phyloP scores from a whole-genome alignment of 164 flowering plant genomes.

The Cinnamomum micranthum region DNA sequence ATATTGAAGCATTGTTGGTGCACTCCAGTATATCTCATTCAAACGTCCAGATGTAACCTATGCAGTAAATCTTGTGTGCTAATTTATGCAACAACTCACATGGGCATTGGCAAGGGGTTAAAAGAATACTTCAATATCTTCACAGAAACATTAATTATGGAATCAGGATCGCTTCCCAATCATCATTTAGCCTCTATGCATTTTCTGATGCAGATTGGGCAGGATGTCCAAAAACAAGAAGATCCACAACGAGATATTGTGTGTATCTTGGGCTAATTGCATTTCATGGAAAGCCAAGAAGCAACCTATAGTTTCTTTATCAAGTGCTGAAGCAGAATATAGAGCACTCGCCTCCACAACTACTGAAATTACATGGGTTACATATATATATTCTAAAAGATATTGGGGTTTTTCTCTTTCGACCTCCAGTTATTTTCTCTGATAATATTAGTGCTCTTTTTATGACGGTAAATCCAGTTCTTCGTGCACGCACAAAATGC shows the following conservation, averaged over 20 bases:
- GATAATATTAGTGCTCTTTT: not conserved
- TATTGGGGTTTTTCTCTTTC: not conserved
- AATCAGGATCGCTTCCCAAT: not conserved
- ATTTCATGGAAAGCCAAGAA: constrained; percentile 10
- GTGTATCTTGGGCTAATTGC: not conserved
- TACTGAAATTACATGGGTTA: not conserved
- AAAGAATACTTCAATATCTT: not conserved
- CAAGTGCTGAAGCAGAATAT: constrained; percentile 6
- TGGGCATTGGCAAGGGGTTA: not conserved
- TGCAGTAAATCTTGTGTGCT: not conserved
- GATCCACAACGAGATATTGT: not conserved
- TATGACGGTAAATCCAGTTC: not conserved
- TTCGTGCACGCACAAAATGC: not conserved
- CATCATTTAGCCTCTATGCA: not conserved
- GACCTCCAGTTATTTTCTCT: not conserved
- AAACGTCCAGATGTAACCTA: not conserved
- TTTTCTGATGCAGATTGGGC: not conserved
- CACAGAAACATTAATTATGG: not conserved
- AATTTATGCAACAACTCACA: not conserved
- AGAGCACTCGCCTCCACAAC: not conserved
- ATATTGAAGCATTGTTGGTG: no score
- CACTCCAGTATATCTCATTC: no score
- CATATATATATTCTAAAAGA: not conserved
- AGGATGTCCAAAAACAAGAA: not conserved
- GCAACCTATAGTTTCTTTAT: constrained; percentile 1